Evolutionary conservation across 2,329 filamentous ascomycete genomes (phyloP).

Genomic region (Ceratocystis smalleyi): DNA sequence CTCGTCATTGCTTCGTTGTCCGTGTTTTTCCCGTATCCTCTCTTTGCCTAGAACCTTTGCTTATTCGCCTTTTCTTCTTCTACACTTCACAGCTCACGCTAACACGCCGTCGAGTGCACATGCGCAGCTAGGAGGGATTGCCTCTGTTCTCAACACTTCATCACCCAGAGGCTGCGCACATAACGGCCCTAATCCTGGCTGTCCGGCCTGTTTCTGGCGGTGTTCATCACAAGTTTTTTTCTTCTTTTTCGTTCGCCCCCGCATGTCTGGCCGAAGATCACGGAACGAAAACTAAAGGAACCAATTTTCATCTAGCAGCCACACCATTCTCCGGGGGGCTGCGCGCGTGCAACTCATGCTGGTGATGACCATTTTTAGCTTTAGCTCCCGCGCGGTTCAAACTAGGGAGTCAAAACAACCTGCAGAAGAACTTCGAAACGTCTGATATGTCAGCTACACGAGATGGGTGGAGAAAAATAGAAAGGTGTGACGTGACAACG

Average conservation of each 20-base stretch:
- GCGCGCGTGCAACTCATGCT: not conserved
- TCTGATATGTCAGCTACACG: not conserved
- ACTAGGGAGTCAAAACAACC: not conserved
- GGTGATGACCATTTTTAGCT: not conserved
- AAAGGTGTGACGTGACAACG: not conserved
- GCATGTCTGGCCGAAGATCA: not conserved
- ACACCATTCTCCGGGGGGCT: not conserved
- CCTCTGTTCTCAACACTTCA: too few species aligned
- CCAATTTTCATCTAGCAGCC: not conserved
- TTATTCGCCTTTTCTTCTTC: too few species aligned
- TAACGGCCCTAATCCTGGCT: too few species aligned
- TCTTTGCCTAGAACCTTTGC: too few species aligned
- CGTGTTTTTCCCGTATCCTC: too few species aligned
- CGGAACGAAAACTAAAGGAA: not conserved
- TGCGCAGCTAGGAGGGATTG: too few species aligned
- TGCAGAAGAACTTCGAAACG: not conserved
- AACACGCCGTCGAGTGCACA: too few species aligned
- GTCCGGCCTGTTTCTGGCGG: not conserved
- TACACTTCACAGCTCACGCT: too few species aligned
- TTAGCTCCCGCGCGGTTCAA: not conserved
- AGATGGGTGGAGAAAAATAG: not conserved
- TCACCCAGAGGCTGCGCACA: too few species aligned
- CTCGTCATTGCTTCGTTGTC: too few species aligned
- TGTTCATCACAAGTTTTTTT: not conserved
- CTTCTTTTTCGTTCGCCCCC: not conserved